A percentile compares a stretch with the other conserved stretches of the same genome.
These are phyloP conservation scores for Dunaliella primolecta DNA, from an alignment of 139 green algal genomes.

Conservation along the genomic window DNA sequence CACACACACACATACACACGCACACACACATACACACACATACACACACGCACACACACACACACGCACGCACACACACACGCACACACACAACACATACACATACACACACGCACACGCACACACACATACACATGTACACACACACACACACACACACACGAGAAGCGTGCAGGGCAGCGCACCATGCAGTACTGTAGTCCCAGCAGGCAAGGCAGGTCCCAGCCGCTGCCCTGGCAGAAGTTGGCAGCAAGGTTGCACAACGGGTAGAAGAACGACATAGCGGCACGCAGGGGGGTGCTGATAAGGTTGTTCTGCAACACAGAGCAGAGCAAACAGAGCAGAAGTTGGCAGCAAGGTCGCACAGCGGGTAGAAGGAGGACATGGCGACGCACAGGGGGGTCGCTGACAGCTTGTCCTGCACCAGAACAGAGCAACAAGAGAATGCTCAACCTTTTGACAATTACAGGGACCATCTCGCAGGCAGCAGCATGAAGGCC, in stretches of 20 bases:
- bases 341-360: conserved; percentile 53
- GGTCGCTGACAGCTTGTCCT: conserved; percentile 20
- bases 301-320: conserved; percentile 26
- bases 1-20: conserved; percentile 7
- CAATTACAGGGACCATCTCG: no score
- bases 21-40: conserved; percentile 32
- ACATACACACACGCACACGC: no score
- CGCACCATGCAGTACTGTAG: conserved; percentile 67
- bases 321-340: no score
- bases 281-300: conserved; percentile 10
- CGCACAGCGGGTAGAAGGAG: conserved; percentile 57
- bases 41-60: neutral
- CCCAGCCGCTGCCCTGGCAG: conserved; percentile 57
- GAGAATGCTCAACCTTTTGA: no score
- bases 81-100: no score
- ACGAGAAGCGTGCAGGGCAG: no score
- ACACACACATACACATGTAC: no score
- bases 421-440: conserved; percentile 15
- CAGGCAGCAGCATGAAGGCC: no score
- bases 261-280: conserved; percentile 50
- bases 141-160: conserved; percentile 41
- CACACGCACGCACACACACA: neutral
- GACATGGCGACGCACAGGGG: conserved; percentile 26
- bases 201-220: conserved; percentile 59
- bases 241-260: conserved; percentile 53